Conservation (phyloP, 164 flowering plant species). For the Litsea cubeba region DNA sequence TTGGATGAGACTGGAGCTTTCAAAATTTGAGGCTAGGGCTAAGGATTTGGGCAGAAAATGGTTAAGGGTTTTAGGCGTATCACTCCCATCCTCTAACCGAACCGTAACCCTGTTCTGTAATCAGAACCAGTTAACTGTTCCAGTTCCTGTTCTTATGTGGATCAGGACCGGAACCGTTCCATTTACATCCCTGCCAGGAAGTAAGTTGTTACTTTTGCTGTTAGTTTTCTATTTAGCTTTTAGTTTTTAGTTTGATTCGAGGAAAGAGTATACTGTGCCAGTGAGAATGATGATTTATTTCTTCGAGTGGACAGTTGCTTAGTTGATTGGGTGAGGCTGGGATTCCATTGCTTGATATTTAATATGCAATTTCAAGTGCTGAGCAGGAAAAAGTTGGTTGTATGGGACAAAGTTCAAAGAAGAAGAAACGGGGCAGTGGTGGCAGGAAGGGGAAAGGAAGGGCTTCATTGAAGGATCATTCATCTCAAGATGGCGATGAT, state of each 20-base stretch:
- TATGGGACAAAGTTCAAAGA: slow-evolving; percentile 55
- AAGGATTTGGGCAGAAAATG: neutral
- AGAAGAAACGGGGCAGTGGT: slow-evolving; percentile 45
- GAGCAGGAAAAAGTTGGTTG: neutral
- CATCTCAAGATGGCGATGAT: slow-evolving; percentile 22
- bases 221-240: no score
- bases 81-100: no score
- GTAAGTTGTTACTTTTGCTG: no score
- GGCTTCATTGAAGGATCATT: slow-evolving; percentile 35
- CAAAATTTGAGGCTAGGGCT: no score
- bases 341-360: slow-evolving; percentile 2
- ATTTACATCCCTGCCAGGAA: no score
- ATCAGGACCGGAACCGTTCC: no score
- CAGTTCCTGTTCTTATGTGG: no score
- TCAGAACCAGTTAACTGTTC: no score
- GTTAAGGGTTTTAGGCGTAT: neutral
- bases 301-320: neutral
- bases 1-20: no score
- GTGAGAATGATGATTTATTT: neutral
- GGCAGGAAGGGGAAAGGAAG: slow-evolving; percentile 38
- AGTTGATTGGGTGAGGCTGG: neutral
- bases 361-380: neutral
- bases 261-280: neutral
- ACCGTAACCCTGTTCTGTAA: no score
- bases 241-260: no score